phyloP scores from a whole-genome alignment of 2,329 filamentous ascomycete species.

The Trichophyton simii region DNA sequence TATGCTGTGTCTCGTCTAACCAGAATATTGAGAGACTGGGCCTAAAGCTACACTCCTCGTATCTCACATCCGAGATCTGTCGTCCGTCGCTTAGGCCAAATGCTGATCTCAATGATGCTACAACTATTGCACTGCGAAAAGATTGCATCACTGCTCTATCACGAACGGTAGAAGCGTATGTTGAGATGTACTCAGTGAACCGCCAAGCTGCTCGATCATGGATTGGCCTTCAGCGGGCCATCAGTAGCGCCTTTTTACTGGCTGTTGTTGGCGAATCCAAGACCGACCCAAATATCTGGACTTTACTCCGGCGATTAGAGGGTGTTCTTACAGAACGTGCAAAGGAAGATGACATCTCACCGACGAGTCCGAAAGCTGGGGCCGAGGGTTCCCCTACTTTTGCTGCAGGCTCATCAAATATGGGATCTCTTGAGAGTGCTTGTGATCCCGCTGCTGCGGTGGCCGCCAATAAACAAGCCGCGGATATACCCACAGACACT shows the following conservation, averaged over 20 bases:
- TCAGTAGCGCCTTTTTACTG: constrained; percentile 37
- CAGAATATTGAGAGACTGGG: constrained; percentile 50
- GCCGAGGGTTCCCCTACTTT: background rate
- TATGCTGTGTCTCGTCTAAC: constrained; percentile 27
- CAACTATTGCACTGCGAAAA: constrained; percentile 32
- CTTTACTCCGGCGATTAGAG: constrained; percentile 31
- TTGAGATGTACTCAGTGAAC: constrained; percentile 40
- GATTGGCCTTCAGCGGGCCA: constrained; percentile 36
- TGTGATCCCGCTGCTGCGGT: constrained; percentile 20
- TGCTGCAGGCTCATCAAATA: constrained; percentile 13
- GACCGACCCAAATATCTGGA: constrained; percentile 28
- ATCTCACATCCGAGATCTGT: constrained; percentile 50
- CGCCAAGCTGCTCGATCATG: constrained; percentile 35
- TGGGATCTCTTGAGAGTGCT: constrained; percentile 14
- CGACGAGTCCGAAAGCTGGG: constrained; percentile 11
- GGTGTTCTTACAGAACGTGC: constrained; percentile 34
- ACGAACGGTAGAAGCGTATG: constrained; percentile 47
- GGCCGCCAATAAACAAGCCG: constrained; percentile 17
- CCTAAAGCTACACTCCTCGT: constrained; percentile 49
- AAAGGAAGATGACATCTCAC: constrained; percentile 23
- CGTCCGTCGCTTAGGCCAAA: constrained; percentile 46
- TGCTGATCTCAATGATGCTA: constrained; percentile 32
- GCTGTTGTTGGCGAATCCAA: constrained; percentile 36
- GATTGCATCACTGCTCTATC: constrained; percentile 46
- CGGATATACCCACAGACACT: constrained; percentile 17